Conservation (phyloP, 192 early-diverging fungal species). For the Anaeromyces robustus region DNA sequence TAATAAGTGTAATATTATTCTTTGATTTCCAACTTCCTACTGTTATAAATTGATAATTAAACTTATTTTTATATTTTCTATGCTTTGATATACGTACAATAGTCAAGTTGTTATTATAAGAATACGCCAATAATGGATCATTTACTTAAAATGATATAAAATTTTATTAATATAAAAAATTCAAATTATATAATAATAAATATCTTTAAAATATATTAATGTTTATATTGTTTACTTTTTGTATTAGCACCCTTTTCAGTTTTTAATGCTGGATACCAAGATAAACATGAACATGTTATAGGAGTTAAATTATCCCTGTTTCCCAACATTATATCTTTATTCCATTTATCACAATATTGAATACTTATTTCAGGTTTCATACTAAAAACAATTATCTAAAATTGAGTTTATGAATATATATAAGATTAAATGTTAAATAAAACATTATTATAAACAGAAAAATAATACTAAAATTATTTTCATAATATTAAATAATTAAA, state of each 20-base stretch:
- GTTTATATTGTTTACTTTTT: neutral
- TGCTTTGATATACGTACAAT: neutral
- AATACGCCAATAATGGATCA: neutral
- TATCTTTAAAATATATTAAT: no score
- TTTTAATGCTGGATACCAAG: neutral
- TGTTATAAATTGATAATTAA: neutral
- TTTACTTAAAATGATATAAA: neutral
- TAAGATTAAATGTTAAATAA: no score
- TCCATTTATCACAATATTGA: neutral
- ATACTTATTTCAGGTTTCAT: neutral
- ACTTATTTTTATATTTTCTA: neutral
- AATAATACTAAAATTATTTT: no score
- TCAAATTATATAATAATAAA: no score
- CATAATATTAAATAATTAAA: neutral
- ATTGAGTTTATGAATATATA: no score
- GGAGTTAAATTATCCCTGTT: neutral
- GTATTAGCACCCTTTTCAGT: neutral
- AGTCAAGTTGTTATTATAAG: neutral
- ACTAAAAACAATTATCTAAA: neutral
- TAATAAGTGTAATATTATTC: neutral
- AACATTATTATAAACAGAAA: no score
- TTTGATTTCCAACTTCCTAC: neutral
- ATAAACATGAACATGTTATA: neutral
- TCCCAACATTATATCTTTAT: neutral
- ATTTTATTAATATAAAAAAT: no score